Conservation (phyloP, 495 filamentous ascomycete genomes). For the Hypoxylon subgilvum region DNA sequence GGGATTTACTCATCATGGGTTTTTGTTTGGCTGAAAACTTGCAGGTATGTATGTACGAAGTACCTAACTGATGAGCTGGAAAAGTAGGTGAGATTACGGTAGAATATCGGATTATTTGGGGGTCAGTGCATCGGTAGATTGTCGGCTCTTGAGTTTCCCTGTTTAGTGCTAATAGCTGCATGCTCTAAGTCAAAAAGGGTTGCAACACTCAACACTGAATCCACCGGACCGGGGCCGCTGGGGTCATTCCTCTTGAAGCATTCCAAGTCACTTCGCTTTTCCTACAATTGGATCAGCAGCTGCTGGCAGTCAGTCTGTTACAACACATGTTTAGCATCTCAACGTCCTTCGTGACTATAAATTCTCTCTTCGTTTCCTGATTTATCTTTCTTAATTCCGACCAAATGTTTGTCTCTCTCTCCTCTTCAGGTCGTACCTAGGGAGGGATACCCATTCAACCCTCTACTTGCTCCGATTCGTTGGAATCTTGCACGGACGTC, state of each 20-base stretch:
- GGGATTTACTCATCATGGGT: constrained; percentile 29
- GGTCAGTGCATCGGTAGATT: constrained; percentile 13
- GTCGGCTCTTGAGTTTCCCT: constrained; percentile 13
- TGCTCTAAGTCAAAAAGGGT: neutral
- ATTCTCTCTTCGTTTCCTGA: no score
- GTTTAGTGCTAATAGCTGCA: no score
- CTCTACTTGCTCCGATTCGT: constrained; percentile 12
- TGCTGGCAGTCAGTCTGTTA: no score
- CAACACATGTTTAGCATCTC: no score
- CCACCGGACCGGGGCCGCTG: neutral
- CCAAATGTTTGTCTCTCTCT: no score
- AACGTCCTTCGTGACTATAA: no score
- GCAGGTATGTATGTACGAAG: neutral
- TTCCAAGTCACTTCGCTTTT: neutral
- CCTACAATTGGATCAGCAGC: constrained; percentile 11
- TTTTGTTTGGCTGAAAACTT: constrained; percentile 3
- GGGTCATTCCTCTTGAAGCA: no score
- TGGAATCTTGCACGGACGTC: constrained; percentile 18
- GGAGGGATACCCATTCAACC: no score
- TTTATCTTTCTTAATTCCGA: no score
- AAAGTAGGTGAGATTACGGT: neutral
- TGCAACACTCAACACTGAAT: constrained; percentile 2
- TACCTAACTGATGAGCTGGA: neutral
- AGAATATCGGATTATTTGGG: no score
- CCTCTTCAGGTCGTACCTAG: no score